phyloP scores from a whole-genome alignment of 106 monocot genomes.

The Acanthochlamys bracteata region DNA sequence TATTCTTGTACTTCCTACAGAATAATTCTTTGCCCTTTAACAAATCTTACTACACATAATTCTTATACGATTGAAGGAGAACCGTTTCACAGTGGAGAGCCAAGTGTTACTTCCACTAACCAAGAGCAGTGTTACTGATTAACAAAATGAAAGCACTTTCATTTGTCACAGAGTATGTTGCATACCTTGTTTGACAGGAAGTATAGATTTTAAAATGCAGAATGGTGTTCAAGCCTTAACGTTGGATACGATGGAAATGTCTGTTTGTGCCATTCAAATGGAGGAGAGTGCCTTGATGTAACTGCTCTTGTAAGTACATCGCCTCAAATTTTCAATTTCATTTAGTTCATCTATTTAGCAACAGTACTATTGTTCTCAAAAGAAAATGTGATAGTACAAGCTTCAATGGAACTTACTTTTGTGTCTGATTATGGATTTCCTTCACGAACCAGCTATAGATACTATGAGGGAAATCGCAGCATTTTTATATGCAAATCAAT shows the following conservation, averaged over 20 bases:
- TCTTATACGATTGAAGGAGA: conserved; percentile 67
- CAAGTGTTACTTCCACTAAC: conserved; percentile 54
- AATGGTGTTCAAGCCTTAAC: conserved; percentile 69
- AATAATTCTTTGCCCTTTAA: conserved; percentile 68
- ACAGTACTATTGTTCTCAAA: no score
- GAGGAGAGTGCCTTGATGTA: conserved; percentile 51
- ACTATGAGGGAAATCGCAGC: conserved; percentile 66
- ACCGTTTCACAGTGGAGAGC: conserved; percentile 57
- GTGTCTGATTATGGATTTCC: neutral
- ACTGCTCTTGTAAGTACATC: conserved; percentile 71
- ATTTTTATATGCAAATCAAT: conserved; percentile 59
- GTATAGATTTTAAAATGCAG: conserved; percentile 8
- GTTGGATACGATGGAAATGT: conserved; percentile 68
- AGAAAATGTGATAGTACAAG: no score
- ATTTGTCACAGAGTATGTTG: neutral
- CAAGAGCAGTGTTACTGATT: conserved; percentile 67
- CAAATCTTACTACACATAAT: conserved; percentile 83
- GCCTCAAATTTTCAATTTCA: neutral
- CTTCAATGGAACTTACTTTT: neutral
- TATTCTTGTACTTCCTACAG: neutral
- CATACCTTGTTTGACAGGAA: neutral
- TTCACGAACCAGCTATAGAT: conserved; percentile 58
- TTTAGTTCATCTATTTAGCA: neutral
- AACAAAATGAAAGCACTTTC: conserved; percentile 42
- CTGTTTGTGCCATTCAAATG: conserved; percentile 73